phyloP scores from a whole-genome alignment of 2,329 filamentous ascomycete species.

The Xylariaceae sp. region DNA sequence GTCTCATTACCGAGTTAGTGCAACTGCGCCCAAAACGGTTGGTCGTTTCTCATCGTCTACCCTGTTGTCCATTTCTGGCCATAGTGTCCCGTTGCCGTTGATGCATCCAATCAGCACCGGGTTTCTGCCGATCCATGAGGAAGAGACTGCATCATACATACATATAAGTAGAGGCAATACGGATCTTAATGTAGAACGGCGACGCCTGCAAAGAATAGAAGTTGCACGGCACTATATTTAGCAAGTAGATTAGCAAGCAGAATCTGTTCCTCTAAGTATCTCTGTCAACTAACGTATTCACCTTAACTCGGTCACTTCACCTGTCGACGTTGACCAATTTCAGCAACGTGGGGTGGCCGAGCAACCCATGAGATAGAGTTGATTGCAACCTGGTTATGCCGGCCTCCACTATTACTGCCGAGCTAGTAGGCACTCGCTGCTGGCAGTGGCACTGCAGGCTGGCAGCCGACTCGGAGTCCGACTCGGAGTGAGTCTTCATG shows the following conservation, averaged over 20 bases:
- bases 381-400: no score
- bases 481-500: no score
- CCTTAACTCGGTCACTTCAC: background rate
- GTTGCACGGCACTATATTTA: background rate
- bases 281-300: background rate
- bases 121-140: slow-evolving; percentile 8
- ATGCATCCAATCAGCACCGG: slow-evolving; percentile 12
- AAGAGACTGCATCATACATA: slow-evolving; percentile 2
- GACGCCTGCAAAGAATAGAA: background rate
- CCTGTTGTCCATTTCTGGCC: slow-evolving; percentile 1
- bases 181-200: background rate
- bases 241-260: background rate
- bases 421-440: no score
- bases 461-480: no score
- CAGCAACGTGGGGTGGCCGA: background rate
- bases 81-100: background rate
- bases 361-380: no score
- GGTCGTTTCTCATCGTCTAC: slow-evolving; percentile 9
- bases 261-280: no score
- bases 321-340: background rate
- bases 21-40: slow-evolving; percentile 15
- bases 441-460: no score
- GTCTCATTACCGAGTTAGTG: no score
- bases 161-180: background rate
- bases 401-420: no score